Conservation (phyloP, 2,329 filamentous ascomycete species). For the Thelonectria blattea region DNA sequence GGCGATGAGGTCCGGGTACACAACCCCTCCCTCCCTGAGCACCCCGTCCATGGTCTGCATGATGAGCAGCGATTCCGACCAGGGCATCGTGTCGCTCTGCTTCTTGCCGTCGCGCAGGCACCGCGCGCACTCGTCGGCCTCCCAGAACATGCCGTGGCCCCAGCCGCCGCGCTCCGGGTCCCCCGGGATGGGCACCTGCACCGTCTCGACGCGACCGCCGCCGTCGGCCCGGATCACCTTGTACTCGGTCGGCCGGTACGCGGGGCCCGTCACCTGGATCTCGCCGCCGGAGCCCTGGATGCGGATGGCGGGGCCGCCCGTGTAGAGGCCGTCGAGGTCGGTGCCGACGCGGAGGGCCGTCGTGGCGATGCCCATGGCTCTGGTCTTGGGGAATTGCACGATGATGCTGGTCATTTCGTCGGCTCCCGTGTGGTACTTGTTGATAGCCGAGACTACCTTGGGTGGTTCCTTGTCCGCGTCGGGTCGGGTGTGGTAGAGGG, state of each 20-base stretch:
- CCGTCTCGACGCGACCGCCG: slow-evolving; percentile 54
- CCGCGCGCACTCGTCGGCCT: slow-evolving; percentile 79
- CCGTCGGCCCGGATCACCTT: slow-evolving; percentile 63
- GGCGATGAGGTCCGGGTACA: slow-evolving; percentile 62
- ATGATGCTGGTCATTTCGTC: slow-evolving; percentile 83
- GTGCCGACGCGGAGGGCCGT: slow-evolving; percentile 68
- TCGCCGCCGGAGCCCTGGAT: slow-evolving; percentile 84
- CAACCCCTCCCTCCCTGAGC: slow-evolving; percentile 58
- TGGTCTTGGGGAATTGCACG: slow-evolving; percentile 72
- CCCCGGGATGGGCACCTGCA: slow-evolving; percentile 60
- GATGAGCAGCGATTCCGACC: slow-evolving; percentile 80
- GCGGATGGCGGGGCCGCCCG: slow-evolving; percentile 70
- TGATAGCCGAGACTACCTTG: slow-evolving; percentile 70
- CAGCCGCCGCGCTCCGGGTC: slow-evolving; percentile 54
- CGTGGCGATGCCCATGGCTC: slow-evolving; percentile 74
- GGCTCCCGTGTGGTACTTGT: slow-evolving; percentile 74
- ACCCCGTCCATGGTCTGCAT: slow-evolving; percentile 75
- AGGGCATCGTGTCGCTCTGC: slow-evolving; percentile 74
- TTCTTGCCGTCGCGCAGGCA: slow-evolving; percentile 78
- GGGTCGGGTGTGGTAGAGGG: slow-evolving; percentile 80
- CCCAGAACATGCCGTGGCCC: slow-evolving; percentile 89
- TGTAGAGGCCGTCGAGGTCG: slow-evolving; percentile 65
- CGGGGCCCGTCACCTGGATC: slow-evolving; percentile 77
- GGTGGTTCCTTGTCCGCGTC: slow-evolving; percentile 71
- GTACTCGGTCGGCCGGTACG: slow-evolving; percentile 72